These are phyloP conservation scores for Tilletia walkeri DNA, from an alignment of 1,284 basidiomycete genomes.

Conservation along the genomic window DNA sequence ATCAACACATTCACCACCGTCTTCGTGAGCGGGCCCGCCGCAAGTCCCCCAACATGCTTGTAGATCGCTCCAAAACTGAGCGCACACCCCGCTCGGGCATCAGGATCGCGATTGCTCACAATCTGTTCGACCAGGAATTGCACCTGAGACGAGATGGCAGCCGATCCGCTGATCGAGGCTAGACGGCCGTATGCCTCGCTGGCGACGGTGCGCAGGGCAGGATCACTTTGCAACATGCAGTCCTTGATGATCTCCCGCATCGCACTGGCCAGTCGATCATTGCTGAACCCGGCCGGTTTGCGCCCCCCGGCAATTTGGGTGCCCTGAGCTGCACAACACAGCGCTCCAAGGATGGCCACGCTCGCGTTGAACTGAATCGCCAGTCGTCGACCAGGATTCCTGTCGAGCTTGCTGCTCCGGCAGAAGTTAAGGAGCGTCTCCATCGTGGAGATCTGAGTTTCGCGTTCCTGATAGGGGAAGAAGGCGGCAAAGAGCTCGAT, in stretches of 20 bases:
- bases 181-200: slow-evolving; percentile 88
- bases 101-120: slow-evolving; percentile 91
- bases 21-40: slow-evolving; percentile 89
- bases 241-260: slow-evolving; percentile 80
- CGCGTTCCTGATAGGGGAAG: slow-evolving; percentile 74
- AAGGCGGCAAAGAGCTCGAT: slow-evolving; percentile 77
- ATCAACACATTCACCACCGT: slow-evolving; percentile 94
- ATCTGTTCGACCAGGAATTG: slow-evolving; percentile 92
- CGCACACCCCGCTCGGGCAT: slow-evolving; percentile 89
- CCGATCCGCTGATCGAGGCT: slow-evolving; percentile 77
- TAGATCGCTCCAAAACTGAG: slow-evolving; percentile 92
- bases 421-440: slow-evolving; percentile 66
- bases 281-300: slow-evolving; percentile 47
- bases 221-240: slow-evolving; percentile 76
- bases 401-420: slow-evolving; percentile 77
- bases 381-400: slow-evolving; percentile 81
- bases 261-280: slow-evolving; percentile 69
- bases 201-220: slow-evolving; percentile 72
- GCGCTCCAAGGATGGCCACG: slow-evolving; percentile 73
- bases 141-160: slow-evolving; percentile 81
- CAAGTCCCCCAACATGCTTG: slow-evolving; percentile 84
- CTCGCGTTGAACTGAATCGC: slow-evolving; percentile 81
- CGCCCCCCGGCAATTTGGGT: slow-evolving; percentile 29
- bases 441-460: slow-evolving; percentile 68
- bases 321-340: slow-evolving; percentile 59